Base-by-base conservation (phyloP, 768 basidiomycete genomes). In the Macrolepiota dolichaula region DNA sequence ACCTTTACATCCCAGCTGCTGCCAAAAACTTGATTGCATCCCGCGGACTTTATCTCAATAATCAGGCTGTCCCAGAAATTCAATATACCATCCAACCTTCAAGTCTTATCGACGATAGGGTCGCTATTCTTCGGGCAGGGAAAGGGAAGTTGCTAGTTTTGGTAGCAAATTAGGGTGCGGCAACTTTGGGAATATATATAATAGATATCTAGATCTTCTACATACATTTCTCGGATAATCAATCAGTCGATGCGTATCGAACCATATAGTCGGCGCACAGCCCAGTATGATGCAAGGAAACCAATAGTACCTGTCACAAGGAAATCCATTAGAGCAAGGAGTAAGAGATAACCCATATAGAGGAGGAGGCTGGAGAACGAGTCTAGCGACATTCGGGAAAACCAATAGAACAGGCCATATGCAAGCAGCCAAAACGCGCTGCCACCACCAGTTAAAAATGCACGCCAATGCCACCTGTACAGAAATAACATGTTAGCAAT, bases 401-500 rank as follows among this genome's bases (percentile, higher is more conserved):
- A 84, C 91, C 91, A 94, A 70, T 93, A 94, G 75, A 93, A 93
- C 10, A 94, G 68, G 2, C 94, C 96, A 69, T 97, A 98, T 11
- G 83, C 81, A 55, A 96, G 74, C 25, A 98, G 76, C 96, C 96
- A 98, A 72, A 96, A 85, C 2, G 94, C 89, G 63, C 90, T 92
- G 24, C 95, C 94, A 9, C 94, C 96, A 37, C 96, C 96, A 32
- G 87, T 89, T 63, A 96, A 67, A 81, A 98, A 97, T 4, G 93
- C 84, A 49, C 94, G 85, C 96, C 96, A 98, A 62, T 98, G 96
- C 96, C 96, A 98, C 61, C 94, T 91, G 62, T 25, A 29, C 29
- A 4, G 17, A 58, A 25, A n/a, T 3, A 51, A 2, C n/a, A 40
- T 47, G 44, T 55, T 32, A 36, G 32, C 55, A 56, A 44, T 32